These are phyloP conservation scores for Kazachstania africana DNA, from an alignment of 805 yeast genomes.

Conservation along the genomic window DNA sequence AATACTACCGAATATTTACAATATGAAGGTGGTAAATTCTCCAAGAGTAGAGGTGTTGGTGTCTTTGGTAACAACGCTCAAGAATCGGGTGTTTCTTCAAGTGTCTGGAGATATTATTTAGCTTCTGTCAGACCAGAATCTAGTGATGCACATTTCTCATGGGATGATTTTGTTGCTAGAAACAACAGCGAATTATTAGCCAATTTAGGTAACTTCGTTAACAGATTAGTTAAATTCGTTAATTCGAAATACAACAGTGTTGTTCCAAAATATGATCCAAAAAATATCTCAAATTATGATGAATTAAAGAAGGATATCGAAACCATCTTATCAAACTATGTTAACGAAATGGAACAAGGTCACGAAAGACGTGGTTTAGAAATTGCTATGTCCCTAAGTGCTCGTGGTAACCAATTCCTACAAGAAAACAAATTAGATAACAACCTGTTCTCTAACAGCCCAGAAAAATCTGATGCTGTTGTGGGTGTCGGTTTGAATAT, in stretches of 20 bases:
- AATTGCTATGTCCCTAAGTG: constrained; percentile 78
- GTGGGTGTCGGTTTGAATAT: constrained; percentile 85
- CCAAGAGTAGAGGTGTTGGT: constrained; percentile 95
- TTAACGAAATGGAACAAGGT: constrained; percentile 62
- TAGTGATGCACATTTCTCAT: constrained; percentile 92
- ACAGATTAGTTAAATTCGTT: constrained; percentile 83
- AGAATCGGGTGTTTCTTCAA: constrained; percentile 80
- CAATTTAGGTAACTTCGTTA: constrained; percentile 92
- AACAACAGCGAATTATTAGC: constrained; percentile 91
- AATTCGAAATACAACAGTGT: constrained; percentile 87
- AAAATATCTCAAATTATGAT: constrained; percentile 37
- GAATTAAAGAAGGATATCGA: constrained; percentile 46
- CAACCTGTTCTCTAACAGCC: constrained; percentile 59
- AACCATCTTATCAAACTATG: constrained; percentile 46
- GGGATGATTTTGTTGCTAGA: constrained; percentile 91
- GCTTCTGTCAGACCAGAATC: constrained; percentile 90
- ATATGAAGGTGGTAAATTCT: constrained; percentile 96
- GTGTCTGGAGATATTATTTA: constrained; percentile 96
- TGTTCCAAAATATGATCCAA: constrained; percentile 52
- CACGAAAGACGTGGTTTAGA: constrained; percentile 85
- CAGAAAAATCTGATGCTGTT: constrained; percentile 81
- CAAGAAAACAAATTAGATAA: constrained; percentile 95
- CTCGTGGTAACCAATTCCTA: constrained; percentile 88
- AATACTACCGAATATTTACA: constrained; percentile 94
- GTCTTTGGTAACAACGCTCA: constrained; percentile 97